Evolutionary conservation across 805 yeast genomes (phyloP).

Genomic region (Clavispora carvajalis): DNA sequence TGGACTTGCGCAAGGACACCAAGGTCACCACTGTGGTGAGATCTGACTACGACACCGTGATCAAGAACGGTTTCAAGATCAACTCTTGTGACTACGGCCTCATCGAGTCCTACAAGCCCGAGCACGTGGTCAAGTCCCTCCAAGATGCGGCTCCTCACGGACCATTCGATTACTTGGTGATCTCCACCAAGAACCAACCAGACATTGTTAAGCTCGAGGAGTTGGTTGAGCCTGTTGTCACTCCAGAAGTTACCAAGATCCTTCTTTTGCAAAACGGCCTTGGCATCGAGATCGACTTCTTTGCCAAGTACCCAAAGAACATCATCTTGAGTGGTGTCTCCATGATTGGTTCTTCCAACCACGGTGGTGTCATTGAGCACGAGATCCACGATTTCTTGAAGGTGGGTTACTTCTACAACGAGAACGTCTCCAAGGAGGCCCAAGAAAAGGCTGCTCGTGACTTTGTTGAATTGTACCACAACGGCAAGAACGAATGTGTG

Average conservation of each 20-base stretch:
- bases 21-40: conserved; percentile 60
- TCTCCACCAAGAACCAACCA: conserved; percentile 63
- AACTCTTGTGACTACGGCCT: conserved; percentile 61
- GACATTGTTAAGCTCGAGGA: conserved; percentile 51
- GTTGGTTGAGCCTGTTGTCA: conserved; percentile 44
- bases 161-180: conserved; percentile 52
- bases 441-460: conserved; percentile 34
- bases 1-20: conserved; percentile 43
- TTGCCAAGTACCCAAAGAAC: conserved; percentile 27
- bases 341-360: conserved; percentile 30
- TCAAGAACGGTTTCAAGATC: conserved; percentile 50
- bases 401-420: conserved; percentile 30
- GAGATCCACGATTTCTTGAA: conserved; percentile 21
- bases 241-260: conserved; percentile 19
- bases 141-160: conserved; percentile 36
- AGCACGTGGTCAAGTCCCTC: conserved; percentile 37
- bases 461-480: conserved; percentile 43
- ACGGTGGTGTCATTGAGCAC: conserved; percentile 21
- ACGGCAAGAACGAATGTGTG: conserved; percentile 35
- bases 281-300: conserved; percentile 30
- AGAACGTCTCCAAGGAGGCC: conserved; percentile 22
- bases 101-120: conserved; percentile 51
- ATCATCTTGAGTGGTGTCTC: conserved; percentile 33
- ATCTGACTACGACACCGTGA: conserved; percentile 54
- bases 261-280: conserved; percentile 39